Conservation (phyloP, 805 yeast genomes). For the Tetrapisispora namnaoensis region DNA sequence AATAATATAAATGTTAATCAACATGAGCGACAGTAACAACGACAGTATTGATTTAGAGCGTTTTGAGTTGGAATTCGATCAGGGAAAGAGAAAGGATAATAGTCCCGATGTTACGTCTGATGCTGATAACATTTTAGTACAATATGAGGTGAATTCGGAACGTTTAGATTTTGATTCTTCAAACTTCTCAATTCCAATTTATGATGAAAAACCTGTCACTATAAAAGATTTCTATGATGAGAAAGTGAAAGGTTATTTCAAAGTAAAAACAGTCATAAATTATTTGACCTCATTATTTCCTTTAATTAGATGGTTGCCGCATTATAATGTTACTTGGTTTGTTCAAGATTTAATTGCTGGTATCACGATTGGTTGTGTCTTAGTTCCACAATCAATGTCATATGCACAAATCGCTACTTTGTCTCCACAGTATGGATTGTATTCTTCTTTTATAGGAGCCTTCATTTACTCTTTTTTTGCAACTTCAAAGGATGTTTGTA, state of each 20-base stretch:
- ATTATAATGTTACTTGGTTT: constrained; percentile 73
- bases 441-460: constrained; percentile 88
- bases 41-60: neutral
- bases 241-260: constrained; percentile 10
- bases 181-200: constrained; percentile 8
- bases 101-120: neutral
- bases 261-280: constrained; percentile 30
- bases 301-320: constrained; percentile 70
- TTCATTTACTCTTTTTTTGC: constrained; percentile 84
- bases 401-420: constrained; percentile 82
- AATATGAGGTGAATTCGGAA: no score
- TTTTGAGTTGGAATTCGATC: constrained; percentile 1
- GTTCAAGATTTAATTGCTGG: constrained; percentile 84
- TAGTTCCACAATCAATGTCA: constrained; percentile 94
- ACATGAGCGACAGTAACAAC: neutral
- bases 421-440: constrained; percentile 75
- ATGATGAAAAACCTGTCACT: constrained; percentile 14
- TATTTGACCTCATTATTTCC: constrained; percentile 69
- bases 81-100: neutral
- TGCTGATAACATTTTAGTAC: neutral
- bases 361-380: constrained; percentile 82
- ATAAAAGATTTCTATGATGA: constrained; percentile 18
- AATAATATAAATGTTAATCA: neutral
- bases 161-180: neutral
- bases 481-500: constrained; percentile 89